Evolutionary conservation across 1,139 yeast genomes (phyloP), one percentile per base, ranked within the genome.

Genomic region (Geotrichum aggregatum): DNA sequence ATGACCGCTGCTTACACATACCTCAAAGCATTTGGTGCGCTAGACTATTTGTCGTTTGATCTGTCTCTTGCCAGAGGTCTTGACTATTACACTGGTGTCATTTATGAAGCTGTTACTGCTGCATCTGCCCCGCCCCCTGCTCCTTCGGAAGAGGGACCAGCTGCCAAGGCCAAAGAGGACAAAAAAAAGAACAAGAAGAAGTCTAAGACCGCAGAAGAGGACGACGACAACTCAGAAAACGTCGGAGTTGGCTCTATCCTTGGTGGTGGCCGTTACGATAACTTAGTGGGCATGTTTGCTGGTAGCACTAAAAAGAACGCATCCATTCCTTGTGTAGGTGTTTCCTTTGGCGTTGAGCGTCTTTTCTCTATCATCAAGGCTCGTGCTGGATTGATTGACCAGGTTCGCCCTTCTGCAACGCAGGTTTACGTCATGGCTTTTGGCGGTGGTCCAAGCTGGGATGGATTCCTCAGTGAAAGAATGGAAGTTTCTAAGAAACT

Each of bases 231-330:
- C 52, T 86, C 95, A 49, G 98, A 88, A 59, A 88, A 86, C 63
- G 98, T 92, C 48, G 98, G 98, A 63, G 97, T 92, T 49, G 98
- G 98, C 28, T 91, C 98, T 7, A 88, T 92, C 63, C 96, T 96
- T 53, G 98, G 96, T 44, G 98, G 98, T 72, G 98, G 98, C 60
- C 87, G 98, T 71, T 92, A 92, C 71, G 98, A 92, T 69, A 84
- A 86, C 63, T 78, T 92, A 58, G 98, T 92, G 33, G 96, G 96
- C 60, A 92, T 92, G 98, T 92, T 92, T 70, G 84, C 96, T 57
- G 77, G 78, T 56, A 77, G 83, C 10, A 66, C 70, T 47, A 88
- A 89, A 72, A 82, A 82, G 68, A 76, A 79, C 45, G 76, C 76
- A 24, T 84, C 92, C 26, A 89, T 92, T 64, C 98, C 98, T 22